Base-by-base conservation (phyloP, 768 basidiomycete genomes). In the Lactarius sanguifluus region DNA sequence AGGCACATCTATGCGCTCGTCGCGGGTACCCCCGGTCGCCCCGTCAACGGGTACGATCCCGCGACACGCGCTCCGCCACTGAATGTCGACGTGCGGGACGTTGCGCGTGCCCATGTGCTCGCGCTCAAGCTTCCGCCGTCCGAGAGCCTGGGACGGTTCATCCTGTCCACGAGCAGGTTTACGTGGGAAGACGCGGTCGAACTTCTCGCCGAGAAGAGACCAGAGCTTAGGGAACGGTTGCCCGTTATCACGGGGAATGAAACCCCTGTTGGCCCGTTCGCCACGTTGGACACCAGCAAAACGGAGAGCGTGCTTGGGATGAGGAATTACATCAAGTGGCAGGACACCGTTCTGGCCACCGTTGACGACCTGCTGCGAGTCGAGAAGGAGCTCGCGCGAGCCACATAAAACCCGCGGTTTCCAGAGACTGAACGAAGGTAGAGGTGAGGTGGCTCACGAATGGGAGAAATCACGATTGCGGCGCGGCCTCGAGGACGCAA, bases 11-110 rank as follows among this genome's bases (percentile, higher is more conserved):
- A 74, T 59, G 69, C 59, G 20, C 71, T 76, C 52, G 64, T 77
- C 59, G 28, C 47, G 7, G 71, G 72, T 6, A 59, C 65, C 2
- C 43, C 60, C 1, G 64, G 61, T 9, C 71, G 69, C 3, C 61
- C 71, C n/a, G 64, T 72, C 6, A 57, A 64, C 3, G 64, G 59
- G 57, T 57, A 64, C 30, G 72, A 72, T 18, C 61, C 50, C 32
- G 60, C 70, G 8, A 2, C 3, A 0, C 50, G 65, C 13, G 47
- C 12, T 0, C 65, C 72, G 9, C 75, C 76, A 5, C 52, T 67
- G 55, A 74, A 54, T 55, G 69, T 73, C 57, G 74, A 78, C 65
- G 74, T 78, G 1, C 69, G 72, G 4, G 77, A 77, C 50, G 77
- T 75, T n/a, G 76, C 77, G 13, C 69, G 64, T 3, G 77, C 75